phyloP scores from a whole-genome alignment of 1,284 basidiomycete species.

The Trametes versicolor region DNA sequence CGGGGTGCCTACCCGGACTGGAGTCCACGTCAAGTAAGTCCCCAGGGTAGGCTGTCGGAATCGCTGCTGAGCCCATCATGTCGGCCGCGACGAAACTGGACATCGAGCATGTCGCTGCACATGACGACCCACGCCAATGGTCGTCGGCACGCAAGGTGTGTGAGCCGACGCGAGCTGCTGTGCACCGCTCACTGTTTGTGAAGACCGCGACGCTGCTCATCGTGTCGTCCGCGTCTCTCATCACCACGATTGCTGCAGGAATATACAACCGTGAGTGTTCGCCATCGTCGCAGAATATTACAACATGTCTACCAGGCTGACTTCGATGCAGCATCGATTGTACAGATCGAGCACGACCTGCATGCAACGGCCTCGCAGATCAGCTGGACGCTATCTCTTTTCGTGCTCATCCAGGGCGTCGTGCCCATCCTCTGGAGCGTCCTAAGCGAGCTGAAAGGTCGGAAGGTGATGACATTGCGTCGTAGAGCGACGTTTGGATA shows the following conservation, averaged over 20 bases:
- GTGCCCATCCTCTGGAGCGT: conserved; percentile 77
- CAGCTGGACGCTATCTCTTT: conserved; percentile 77
- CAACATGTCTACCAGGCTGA: neutral
- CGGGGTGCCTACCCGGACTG: neutral
- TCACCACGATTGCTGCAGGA: conserved; percentile 72
- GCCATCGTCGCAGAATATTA: neutral
- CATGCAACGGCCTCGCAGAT: conserved; percentile 74
- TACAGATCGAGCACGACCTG: conserved; percentile 69
- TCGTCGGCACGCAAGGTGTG: conserved; percentile 68
- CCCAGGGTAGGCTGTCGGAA: neutral
- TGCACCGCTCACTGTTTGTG: neutral
- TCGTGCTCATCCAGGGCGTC: conserved; percentile 79
- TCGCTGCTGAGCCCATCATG: neutral
- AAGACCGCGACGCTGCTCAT: conserved; percentile 60
- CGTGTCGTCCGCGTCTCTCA: conserved; percentile 67
- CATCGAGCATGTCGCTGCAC: conserved; percentile 73
- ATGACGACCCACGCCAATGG: conserved; percentile 85
- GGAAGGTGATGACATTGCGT: conserved; percentile 60
- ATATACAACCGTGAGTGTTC: conserved; percentile 69
- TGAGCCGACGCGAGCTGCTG: neutral
- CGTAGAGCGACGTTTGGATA: neutral
- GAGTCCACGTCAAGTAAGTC: neutral
- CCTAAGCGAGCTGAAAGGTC: conserved; percentile 80
- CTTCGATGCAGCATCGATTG: conserved; percentile 59
- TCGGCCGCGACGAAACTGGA: conserved; percentile 44